Conservation (phyloP, 2,329 filamentous ascomycete genomes). For the Colletotrichum abscissum region DNA sequence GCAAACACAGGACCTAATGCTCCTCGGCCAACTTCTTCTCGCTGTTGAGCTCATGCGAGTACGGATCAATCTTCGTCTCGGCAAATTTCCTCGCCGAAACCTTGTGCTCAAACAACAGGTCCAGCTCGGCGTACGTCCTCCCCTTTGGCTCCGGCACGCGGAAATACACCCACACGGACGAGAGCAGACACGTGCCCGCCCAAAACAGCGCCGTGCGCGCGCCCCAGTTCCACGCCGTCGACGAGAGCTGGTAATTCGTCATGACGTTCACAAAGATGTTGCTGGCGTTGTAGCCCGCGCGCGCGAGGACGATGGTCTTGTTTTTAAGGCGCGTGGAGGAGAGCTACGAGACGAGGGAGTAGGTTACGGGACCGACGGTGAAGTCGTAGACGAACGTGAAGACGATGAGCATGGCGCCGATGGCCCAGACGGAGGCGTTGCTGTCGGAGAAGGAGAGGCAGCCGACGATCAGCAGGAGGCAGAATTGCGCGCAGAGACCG, state of each 20-base stretch:
- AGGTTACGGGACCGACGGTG: constrained; percentile 65
- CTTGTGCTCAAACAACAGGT: constrained; percentile 53
- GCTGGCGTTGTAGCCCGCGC: constrained; percentile 58
- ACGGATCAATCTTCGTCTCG: constrained; percentile 51
- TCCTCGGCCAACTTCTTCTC: constrained; percentile 32
- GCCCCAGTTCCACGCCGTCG: constrained; percentile 59
- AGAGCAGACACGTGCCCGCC: constrained; percentile 59
- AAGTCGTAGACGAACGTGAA: constrained; percentile 66
- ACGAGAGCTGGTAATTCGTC: constrained; percentile 60
- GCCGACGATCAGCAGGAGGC: constrained; percentile 54
- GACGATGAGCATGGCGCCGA: constrained; percentile 60
- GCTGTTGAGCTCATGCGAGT: constrained; percentile 37
- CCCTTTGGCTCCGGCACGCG: constrained; percentile 66
- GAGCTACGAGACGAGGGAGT: constrained; percentile 63
- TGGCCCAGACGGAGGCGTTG: constrained; percentile 52
- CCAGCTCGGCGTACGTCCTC: constrained; percentile 56
- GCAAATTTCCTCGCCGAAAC: constrained; percentile 54
- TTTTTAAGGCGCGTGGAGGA: constrained; percentile 64
- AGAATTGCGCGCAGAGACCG: constrained; percentile 54
- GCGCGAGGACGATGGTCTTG: constrained; percentile 65
- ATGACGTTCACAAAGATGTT: constrained; percentile 63
- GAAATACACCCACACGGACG: constrained; percentile 61
- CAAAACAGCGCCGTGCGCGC: constrained; percentile 60
- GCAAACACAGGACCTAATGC: not conserved
- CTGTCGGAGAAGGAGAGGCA: constrained; percentile 49